These are phyloP conservation scores for Aspergillus sp. DNA, from an alignment of 2,329 filamentous ascomycete genomes.

Conservation along the genomic window DNA sequence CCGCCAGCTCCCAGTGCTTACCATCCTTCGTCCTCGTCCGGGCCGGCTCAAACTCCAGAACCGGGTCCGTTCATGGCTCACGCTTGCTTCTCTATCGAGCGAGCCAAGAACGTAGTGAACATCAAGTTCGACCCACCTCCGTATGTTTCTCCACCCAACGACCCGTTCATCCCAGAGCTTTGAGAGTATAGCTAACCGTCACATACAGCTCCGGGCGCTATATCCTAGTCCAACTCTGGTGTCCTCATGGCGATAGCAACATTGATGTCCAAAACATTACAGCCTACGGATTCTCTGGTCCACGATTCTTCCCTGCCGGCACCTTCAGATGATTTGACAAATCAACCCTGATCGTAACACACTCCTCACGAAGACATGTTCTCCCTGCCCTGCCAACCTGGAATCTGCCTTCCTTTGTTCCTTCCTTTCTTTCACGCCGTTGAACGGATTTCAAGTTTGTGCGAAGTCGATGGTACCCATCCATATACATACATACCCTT, in stretches of 20 bases:
- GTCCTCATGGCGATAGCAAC: conserved; percentile 69
- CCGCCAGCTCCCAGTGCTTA: conserved; percentile 27
- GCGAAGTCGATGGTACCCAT: no score
- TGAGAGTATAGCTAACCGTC: not conserved
- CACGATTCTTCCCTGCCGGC: conserved; percentile 75
- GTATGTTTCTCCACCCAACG: conserved; percentile 27
- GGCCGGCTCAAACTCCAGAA: conserved; percentile 7
- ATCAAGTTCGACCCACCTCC: conserved; percentile 66
- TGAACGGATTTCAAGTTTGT: no score
- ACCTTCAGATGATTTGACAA: conserved; percentile 51
- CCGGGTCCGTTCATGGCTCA: conserved; percentile 64
- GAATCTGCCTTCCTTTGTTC: no score
- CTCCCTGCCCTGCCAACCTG: no score
- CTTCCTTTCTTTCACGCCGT: no score
- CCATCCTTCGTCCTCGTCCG: conserved; percentile 23
- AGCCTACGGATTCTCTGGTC: conserved; percentile 80
- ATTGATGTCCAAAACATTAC: conserved; percentile 89
- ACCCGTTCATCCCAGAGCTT: not conserved
- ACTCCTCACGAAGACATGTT: not conserved
- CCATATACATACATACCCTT: no score
- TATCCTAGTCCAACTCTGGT: conserved; percentile 89
- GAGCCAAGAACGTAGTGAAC: conserved; percentile 78
- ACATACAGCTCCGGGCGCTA: conserved; percentile 69
- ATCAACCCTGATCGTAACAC: not conserved
- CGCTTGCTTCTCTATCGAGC: conserved; percentile 80